phyloP scores from a whole-genome alignment of 768 basidiomycete genomes.

The Tylopilus sp. region DNA sequence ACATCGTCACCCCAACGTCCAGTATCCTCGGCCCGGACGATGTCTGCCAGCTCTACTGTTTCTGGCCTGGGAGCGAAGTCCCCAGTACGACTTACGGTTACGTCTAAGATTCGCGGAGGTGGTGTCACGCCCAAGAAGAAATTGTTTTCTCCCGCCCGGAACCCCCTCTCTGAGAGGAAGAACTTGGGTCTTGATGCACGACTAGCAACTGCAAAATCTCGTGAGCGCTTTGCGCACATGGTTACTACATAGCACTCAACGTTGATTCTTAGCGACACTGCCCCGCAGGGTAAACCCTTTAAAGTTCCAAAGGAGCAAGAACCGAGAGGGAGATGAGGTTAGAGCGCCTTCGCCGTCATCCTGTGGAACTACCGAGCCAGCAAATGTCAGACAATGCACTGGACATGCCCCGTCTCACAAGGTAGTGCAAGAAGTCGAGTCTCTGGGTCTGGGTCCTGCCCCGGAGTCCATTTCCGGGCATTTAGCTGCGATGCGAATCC shows the following conservation, averaged over 20 bases:
- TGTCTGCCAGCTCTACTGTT: conserved; percentile 1
- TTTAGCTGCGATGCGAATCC: conserved; percentile 19
- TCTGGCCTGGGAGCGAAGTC: conserved; percentile 15
- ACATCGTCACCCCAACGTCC: conserved; percentile 11
- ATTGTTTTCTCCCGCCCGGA: conserved; percentile 14
- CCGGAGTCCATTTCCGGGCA: conserved; percentile 30
- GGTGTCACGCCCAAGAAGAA: conserved; percentile 27
- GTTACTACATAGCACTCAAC: background rate
- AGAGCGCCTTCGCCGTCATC: conserved; percentile 5
- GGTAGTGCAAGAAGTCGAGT: conserved; percentile 3
- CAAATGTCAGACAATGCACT: conserved; percentile 4
- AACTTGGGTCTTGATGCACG: conserved; percentile 16
- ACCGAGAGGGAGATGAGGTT: conserved; percentile 4
- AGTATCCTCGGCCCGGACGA: conserved; percentile 6
- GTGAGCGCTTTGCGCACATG: conserved; percentile 14
- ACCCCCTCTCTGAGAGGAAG: conserved; percentile 24
- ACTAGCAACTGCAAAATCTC: conserved; percentile 11
- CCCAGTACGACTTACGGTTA: conserved; percentile 14
- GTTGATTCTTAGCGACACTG: conserved; percentile 6
- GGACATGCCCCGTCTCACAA: conserved; percentile 16
- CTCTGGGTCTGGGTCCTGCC: conserved; percentile 16
- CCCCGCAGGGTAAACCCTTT: conserved; percentile 14
- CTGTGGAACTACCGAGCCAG: background rate
- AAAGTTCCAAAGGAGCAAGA: conserved; percentile 8
- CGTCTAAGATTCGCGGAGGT: conserved; percentile 20